These are phyloP conservation scores for Verticillium isaacii DNA, from an alignment of 2,329 filamentous ascomycete genomes.

Conservation along the genomic window DNA sequence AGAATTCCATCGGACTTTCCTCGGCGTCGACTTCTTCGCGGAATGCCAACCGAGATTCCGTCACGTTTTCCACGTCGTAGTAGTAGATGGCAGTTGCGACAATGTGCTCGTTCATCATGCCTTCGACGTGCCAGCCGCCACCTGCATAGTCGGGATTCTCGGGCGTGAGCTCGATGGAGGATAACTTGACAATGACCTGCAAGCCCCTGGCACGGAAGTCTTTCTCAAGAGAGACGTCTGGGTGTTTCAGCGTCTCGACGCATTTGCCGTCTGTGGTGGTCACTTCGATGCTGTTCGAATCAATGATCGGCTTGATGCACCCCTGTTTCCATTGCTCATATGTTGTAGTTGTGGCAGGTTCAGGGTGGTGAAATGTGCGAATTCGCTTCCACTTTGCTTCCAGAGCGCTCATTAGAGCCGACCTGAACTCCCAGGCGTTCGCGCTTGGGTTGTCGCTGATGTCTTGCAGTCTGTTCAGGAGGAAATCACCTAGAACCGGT, in stretches of 20 bases:
- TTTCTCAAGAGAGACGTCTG: conserved; percentile 17
- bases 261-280: background rate
- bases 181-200: conserved; percentile 61
- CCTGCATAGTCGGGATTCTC: conserved; percentile 49
- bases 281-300: background rate
- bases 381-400: background rate
- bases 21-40: conserved; percentile 32
- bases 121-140: conserved; percentile 52
- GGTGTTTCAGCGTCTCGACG: background rate
- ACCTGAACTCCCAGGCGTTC: background rate
- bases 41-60: conserved; percentile 45
- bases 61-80: conserved; percentile 57
- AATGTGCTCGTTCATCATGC: conserved; percentile 57
- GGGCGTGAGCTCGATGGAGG: conserved; percentile 56
- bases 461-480: background rate
- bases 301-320: background rate
- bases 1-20: conserved; percentile 16
- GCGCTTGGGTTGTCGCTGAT: background rate
- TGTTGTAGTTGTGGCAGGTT: background rate
- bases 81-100: conserved; percentile 59
- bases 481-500: background rate
- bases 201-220: conserved; percentile 32
- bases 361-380: background rate
- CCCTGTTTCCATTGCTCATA: background rate
- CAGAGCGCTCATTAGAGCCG: background rate